Base-by-base conservation (phyloP, 495 filamentous ascomycete genomes). In the Entonaema liquescens region DNA sequence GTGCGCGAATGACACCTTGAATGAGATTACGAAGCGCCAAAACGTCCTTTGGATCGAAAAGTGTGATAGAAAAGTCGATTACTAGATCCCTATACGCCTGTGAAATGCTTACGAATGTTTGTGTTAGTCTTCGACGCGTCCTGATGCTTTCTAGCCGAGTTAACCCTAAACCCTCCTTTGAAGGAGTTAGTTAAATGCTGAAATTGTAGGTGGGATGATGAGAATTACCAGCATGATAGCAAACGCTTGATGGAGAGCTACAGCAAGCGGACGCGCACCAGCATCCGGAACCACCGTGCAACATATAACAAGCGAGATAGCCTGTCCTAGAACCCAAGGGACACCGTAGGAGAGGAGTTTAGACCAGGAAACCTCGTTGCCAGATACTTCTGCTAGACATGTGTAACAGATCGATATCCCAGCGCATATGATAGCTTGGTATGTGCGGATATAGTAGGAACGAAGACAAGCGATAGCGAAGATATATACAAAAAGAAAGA, bases 271-370 rank as follows among this genome's bases (percentile, higher is more conserved):
- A 54, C 84, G 81, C 25, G 86, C 81, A 17, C 86, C 86, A 56
- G 84, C 82, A 74, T 86, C 87, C 11, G 86, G 86, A 60, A 81
- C 80, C 21, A 88, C 70, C 13, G 74, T 52, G 17, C 76, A 68
- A 69, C 83, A 83, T 36, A 88, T 72, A 17, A 83, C 49, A 19
- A 88, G 73, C 65, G 80, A 80, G 49, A 89, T 76, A 5, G 76
- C 83, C 66, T 88, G 84, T 5, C 86, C 86, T 23, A 87, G 67
- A 13, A 83, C 68, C 86, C 86, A 89, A n/a, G 86, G 86, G 40
- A 88, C 76, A 1, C 81, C 86, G 74, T 87, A 88, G 56, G 80
- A 76, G 62, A 83, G 82, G 7, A 88, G 67, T 62, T 84, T 84
- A 23, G 50, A 57, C 81, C 83, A 86, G 38, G 80, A 64, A 25